Base-by-base conservation (phyloP, 108 stramenopile species). In the Nitzschia inconspicua region DNA sequence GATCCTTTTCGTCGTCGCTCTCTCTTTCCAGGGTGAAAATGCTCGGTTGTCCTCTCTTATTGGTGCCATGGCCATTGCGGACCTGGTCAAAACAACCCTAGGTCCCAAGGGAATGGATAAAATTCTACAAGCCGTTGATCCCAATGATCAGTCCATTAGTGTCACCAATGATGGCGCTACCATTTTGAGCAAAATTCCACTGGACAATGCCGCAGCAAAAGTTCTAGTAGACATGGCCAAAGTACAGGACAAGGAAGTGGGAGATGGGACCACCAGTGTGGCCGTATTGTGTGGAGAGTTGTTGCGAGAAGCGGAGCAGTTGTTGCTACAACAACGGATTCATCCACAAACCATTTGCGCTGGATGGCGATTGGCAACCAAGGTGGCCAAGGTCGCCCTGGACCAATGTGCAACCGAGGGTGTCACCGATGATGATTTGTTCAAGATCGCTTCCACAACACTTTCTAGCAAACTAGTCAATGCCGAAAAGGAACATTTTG, bases 101-200 rank as follows among this genome's bases (percentile, higher is more conserved):
- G 99, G 99, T n/a, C 99, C 99, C 24, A 98, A 98, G 68, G 99
- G 99, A 26, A 96, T 98, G 95, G 96, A 97, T 75, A 97, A 97
- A 66, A 97, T 98, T 48, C 70, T 98, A 31, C 96, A 97, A 70
- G 73, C 73, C 7, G 86, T 96, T n/a, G 65, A 76, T 32, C 84
- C 88, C 9, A 76, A 91, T 46, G 83, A 89, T 70, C 93, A 95
- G 62, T 63, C 65, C 47, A 74, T 94, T 29, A 80, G 75, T 20
- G 84, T 95, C 1, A 95, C 92, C 49, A 95, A 93, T 69, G 92
- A 93, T 67, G 91, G 97, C 1, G 98, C 98, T 14, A 99, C 98
- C 25, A 99, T 99, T 55, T 78, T 99, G 26, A 74, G 83, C 60
- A 74, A 85, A 14, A 73, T 98, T 34, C 94, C 94, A 27, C 72